Base-by-base conservation (phyloP, 495 filamentous ascomycete species). In the Zalerion maritima region DNA sequence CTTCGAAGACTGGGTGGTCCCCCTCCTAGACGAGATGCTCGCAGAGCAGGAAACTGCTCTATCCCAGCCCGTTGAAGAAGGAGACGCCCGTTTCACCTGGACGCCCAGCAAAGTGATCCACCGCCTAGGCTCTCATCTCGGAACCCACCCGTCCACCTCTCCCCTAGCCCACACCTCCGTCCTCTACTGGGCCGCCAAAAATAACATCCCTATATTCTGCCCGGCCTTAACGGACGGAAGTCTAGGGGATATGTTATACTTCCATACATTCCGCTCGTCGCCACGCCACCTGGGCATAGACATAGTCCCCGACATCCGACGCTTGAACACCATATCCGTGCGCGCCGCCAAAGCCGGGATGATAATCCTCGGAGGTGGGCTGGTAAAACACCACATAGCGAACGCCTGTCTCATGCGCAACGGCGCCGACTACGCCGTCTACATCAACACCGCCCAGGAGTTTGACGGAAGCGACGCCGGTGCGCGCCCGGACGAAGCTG, bases 381-480 rank as follows among this genome's bases (percentile, higher is more conserved):
- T 97, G 6, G 67, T 97, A 32, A 97, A 97, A 57, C 89, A 97
- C 43, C 89, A 96, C 45, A 96, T 97, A 41, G 83, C 87, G 16
- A 97, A 96, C 47, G 89, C 91, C 2, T 89, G 81, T 43, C 46
- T 97, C 42, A 96, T 96, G 89, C 68, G 89, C 11, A 94, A 96
- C 40, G 91, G 89, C 0, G 89, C 89, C 6, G 89, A 97, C 50
- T 81, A 77, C 38, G 91, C 89, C 3, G 91, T 97, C 7, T 96
- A 92, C 46, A 76, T 97, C 43, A 96, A 97, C 50, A 94, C 91
- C 1, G 89, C 71, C 0, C 80, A 89, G 51, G 91, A 97, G 48
- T 96, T 94, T 50, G 89, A 97, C 51, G 91, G 89, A 0, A 91
- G 81, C 37, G 91, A 97, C 64, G 87, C 91, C 2, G 89, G 91